A percentile compares a stretch with the other conserved stretches of the same genome.
These are phyloP conservation scores for Acer negundo DNA, from an alignment of 345 rosid genomes.

Conservation along the genomic window DNA sequence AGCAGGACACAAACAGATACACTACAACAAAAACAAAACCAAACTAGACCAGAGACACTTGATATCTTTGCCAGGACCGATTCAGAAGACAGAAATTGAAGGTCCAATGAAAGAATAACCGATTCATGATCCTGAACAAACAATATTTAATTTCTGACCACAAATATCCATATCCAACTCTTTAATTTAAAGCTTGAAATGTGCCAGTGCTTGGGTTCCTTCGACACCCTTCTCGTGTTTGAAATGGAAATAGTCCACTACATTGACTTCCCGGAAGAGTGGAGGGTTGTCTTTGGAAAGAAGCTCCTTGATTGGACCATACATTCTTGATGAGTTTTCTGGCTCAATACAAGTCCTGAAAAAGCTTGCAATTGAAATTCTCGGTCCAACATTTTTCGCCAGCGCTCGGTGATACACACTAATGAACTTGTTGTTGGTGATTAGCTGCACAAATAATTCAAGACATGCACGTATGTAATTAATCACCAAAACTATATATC, in stretches of 20 bases:
- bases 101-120: background rate
- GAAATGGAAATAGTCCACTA: slow-evolving; percentile 19
- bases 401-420: slow-evolving; percentile 36
- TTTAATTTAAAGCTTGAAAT: slow-evolving; percentile 12
- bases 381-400: slow-evolving; percentile 29
- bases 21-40: no score
- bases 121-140: background rate
- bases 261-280: slow-evolving; percentile 25
- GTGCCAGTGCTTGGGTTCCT: slow-evolving; percentile 12
- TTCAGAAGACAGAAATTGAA: background rate
- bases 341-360: slow-evolving; percentile 20
- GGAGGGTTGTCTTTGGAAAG: slow-evolving; percentile 35
- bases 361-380: slow-evolving; percentile 33
- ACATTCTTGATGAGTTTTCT: slow-evolving; percentile 23
- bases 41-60: no score
- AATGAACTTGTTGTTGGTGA: slow-evolving; percentile 32
- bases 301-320: slow-evolving; percentile 37
- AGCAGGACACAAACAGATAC: no score
- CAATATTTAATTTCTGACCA: background rate
- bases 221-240: slow-evolving; percentile 28
- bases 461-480: background rate
- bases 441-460: slow-evolving; percentile 24
- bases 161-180: background rate
- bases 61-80: no score
- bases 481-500: background rate